Percentiles rank a stretch among this genome's conserved stretches.
phyloP scores from a whole-genome alignment of 2,329 filamentous ascomycete genomes.

The Myotisia sp. region DNA sequence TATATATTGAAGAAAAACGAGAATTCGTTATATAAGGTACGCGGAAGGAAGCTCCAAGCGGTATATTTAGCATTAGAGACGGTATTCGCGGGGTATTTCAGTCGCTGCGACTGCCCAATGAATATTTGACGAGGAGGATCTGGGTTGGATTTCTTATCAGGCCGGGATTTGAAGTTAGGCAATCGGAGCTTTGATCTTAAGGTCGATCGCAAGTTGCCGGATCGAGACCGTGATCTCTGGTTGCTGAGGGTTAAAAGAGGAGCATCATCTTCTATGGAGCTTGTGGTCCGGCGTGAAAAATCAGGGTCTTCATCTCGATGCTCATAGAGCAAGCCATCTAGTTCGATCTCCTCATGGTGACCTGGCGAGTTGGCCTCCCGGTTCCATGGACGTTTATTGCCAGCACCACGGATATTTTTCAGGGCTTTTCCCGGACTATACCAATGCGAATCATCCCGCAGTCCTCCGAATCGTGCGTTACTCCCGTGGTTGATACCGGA shows the following conservation, averaged over 20 bases:
- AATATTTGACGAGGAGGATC: slow-evolving; percentile 55
- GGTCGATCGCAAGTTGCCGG: slow-evolving; percentile 30
- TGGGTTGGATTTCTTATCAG: slow-evolving; percentile 13
- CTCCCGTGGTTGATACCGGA: slow-evolving; percentile 13
- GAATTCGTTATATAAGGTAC: slow-evolving; percentile 96
- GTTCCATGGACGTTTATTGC: slow-evolving; percentile 30
- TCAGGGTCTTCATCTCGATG: slow-evolving; percentile 41
- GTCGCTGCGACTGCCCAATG: slow-evolving; percentile 58
- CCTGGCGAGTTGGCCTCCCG: slow-evolving; percentile 13
- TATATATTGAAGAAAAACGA: slow-evolving; percentile 99
- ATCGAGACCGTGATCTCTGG: slow-evolving; percentile 24
- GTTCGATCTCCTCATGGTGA: slow-evolving; percentile 47
- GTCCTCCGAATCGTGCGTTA: slow-evolving; percentile 10
- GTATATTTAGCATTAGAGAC: slow-evolving; percentile 98
- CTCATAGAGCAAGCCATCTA: slow-evolving; percentile 52
- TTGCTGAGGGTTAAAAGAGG: slow-evolving; percentile 48
- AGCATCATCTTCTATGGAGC: slow-evolving; percentile 53
- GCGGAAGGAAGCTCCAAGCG: slow-evolving; percentile 78
- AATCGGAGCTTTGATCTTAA: slow-evolving; percentile 46
- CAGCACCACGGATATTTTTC: slow-evolving; percentile 38
- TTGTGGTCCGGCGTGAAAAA: slow-evolving; percentile 46
- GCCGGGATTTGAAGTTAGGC: slow-evolving; percentile 41
- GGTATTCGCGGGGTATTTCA: slow-evolving; percentile 74
- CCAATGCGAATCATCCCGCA: slow-evolving; percentile 12
- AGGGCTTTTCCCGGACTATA: slow-evolving; percentile 31